Conservation (phyloP, 352 stramenopile species). For the Globisporangium spiculum region DNA sequence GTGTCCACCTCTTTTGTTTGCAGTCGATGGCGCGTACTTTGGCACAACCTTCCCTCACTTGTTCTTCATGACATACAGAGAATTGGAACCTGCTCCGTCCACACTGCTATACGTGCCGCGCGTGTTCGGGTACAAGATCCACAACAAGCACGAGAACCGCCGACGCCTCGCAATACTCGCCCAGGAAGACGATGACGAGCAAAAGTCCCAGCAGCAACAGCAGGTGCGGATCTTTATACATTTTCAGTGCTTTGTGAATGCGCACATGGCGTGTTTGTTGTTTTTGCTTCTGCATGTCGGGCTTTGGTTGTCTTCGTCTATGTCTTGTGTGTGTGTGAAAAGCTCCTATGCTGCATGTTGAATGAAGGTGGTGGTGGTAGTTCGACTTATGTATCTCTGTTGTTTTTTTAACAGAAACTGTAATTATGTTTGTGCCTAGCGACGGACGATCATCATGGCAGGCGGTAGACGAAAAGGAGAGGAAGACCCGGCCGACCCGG, state of each 20-base stretch:
- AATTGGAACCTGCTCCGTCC: constrained; percentile 80
- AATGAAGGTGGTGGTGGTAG: constrained; percentile 37
- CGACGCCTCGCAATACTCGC: constrained; percentile 77
- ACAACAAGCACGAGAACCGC: constrained; percentile 85
- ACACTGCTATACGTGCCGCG: constrained; percentile 87
- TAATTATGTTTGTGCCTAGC: constrained; percentile 90
- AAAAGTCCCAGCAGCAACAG: constrained; percentile 43
- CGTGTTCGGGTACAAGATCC: constrained; percentile 92
- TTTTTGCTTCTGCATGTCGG: constrained; percentile 24
- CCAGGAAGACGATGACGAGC: constrained; percentile 79
- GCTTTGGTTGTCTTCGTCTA: constrained; percentile 11
- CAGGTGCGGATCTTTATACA: constrained; percentile 35
- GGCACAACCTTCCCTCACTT: constrained; percentile 98
- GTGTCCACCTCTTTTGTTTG: constrained; percentile 9
- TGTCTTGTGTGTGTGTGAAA: constrained; percentile 20
- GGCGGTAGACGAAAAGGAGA: constrained; percentile 70
- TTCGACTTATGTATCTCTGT: constrained; percentile 86
- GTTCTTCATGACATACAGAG: constrained; percentile 98
- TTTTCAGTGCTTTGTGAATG: neutral
- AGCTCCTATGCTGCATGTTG: constrained; percentile 33
- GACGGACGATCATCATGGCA: constrained; percentile 53
- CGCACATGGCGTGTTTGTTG: constrained; percentile 16
- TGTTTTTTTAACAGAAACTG: constrained; percentile 91
- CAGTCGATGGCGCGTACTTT: constrained; percentile 97
- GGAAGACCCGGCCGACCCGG: constrained; percentile 37